phyloP scores from a whole-genome alignment of 2,329 filamentous ascomycete species.

The Incumbomyces lentus region DNA sequence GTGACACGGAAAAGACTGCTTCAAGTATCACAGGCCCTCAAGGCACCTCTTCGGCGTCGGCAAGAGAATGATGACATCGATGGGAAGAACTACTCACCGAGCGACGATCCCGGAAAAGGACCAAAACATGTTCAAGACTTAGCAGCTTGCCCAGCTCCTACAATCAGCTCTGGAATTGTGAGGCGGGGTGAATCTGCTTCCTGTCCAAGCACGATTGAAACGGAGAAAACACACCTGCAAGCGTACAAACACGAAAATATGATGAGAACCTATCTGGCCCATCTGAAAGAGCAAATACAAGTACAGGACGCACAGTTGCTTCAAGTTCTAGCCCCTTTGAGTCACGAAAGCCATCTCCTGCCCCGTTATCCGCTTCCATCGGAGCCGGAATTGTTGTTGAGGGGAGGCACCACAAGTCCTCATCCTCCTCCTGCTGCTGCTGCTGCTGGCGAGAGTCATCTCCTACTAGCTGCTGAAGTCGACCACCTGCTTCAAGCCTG shows the following conservation, averaged over 20 bases:
- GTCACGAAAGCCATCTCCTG: conserved; percentile 21
- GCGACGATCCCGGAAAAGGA: background rate
- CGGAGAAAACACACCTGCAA: conserved; percentile 11
- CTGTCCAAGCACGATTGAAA: background rate
- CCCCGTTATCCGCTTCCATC: conserved; percentile 9
- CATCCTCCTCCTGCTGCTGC: too few species aligned
- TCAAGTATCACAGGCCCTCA: background rate
- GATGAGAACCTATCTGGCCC: conserved; percentile 4
- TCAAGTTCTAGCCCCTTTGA: conserved; percentile 15
- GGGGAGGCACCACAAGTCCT: conserved; percentile 11
- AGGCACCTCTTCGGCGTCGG: background rate
- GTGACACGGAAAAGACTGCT: conserved; percentile 12
- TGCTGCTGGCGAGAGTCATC: too few species aligned
- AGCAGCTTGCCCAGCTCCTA: too few species aligned
- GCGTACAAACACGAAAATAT: conserved; percentile 8
- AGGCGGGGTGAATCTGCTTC: background rate
- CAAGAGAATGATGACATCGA: background rate
- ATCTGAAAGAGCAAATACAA: conserved; percentile 9
- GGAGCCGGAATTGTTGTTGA: background rate
- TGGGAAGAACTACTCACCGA: background rate
- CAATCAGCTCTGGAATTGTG: too few species aligned
- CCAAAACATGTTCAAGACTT: too few species aligned
- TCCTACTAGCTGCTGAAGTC: background rate
- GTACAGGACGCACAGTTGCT: conserved; percentile 7
- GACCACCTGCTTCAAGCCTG: conserved; percentile 12